Percentiles rank a stretch among this genome's conserved stretches.
Evolutionary conservation across 305 asterid genomes (phyloP).

Genomic region (Fraxinus latifolia): DNA sequence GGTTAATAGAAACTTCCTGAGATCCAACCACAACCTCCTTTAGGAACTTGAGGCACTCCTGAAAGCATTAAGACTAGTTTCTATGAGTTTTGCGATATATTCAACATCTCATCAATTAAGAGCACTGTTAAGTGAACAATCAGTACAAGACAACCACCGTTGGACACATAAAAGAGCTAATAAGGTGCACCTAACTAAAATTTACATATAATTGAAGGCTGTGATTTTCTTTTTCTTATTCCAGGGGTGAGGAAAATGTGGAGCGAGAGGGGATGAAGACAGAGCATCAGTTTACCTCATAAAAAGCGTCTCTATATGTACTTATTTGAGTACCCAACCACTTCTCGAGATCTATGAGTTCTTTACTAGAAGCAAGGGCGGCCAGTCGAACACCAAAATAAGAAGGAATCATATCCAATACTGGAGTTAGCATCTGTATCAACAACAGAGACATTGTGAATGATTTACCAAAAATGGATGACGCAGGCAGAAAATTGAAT

Average conservation of each 20-base stretch:
- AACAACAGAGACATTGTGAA: slow-evolving; percentile 1
- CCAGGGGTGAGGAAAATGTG: not conserved
- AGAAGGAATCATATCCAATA: slow-evolving; percentile 77
- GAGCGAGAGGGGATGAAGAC: not conserved
- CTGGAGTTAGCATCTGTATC: slow-evolving; percentile 64
- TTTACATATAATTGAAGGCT: not conserved
- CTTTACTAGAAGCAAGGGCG: slow-evolving; percentile 83
- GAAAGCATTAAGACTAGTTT: slow-evolving; percentile 28
- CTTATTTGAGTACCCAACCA: slow-evolving; percentile 68
- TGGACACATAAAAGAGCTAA: not conserved
- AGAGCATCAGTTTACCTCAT: slow-evolving; percentile 49
- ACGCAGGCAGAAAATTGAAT: not conserved
- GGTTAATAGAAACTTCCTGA: slow-evolving; percentile 61
- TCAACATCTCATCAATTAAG: not conserved
- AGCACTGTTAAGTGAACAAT: slow-evolving; percentile 3
- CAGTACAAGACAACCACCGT: not conserved
- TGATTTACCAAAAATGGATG: slow-evolving; percentile 8
- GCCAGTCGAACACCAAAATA: slow-evolving; percentile 74
- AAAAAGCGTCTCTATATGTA: slow-evolving; percentile 63
- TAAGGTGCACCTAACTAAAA: not conserved
- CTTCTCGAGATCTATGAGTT: slow-evolving; percentile 72
- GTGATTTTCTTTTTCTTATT: not conserved
- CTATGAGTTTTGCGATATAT: slow-evolving; percentile 1
- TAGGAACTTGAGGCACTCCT: slow-evolving; percentile 86
- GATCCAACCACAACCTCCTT: slow-evolving; percentile 67